These are phyloP conservation scores for Ophiostoma australiae DNA, from an alignment of 2,329 filamentous ascomycete species.

Conservation along the genomic window DNA sequence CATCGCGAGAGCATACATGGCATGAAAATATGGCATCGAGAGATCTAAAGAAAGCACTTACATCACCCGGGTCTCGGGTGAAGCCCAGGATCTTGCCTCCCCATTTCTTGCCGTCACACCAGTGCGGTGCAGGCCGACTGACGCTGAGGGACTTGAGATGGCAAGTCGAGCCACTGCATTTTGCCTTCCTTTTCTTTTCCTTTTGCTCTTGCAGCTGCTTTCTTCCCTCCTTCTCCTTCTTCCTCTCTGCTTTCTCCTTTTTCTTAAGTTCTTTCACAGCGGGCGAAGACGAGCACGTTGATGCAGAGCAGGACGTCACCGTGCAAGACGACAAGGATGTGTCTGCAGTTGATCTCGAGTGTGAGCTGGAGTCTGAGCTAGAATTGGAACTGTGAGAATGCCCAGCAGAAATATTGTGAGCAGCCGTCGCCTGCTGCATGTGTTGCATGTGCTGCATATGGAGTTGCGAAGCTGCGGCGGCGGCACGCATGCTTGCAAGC, in stretches of 20 bases:
- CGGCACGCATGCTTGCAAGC: background rate
- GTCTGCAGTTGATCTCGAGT: background rate
- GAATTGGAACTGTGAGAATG: background rate
- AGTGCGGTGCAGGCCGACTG: conserved; percentile 22
- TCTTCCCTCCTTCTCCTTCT: background rate
- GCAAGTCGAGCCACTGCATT: conserved; percentile 14
- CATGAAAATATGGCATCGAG: background rate
- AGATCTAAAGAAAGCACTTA: background rate
- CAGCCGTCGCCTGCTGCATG: too few species aligned
- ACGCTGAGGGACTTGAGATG: conserved; percentile 17
- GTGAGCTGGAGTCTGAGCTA: background rate
- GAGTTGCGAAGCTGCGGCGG: background rate
- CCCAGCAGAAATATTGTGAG: background rate
- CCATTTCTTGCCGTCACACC: conserved; percentile 27
- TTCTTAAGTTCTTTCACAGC: background rate
- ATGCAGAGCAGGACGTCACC: background rate
- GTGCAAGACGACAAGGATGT: background rate
- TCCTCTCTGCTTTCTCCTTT: background rate
- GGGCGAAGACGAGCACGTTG: background rate
- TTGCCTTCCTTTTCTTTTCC: conserved; percentile 3
- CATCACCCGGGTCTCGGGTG: conserved; percentile 20
- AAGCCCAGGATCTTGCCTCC: conserved; percentile 27
- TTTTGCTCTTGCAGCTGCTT: background rate
- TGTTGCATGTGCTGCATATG: background rate
- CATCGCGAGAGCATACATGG: too few species aligned